Conservation (phyloP, 2,329 filamentous ascomycete species). For the Pseudovirgaria hyperparasitica region DNA sequence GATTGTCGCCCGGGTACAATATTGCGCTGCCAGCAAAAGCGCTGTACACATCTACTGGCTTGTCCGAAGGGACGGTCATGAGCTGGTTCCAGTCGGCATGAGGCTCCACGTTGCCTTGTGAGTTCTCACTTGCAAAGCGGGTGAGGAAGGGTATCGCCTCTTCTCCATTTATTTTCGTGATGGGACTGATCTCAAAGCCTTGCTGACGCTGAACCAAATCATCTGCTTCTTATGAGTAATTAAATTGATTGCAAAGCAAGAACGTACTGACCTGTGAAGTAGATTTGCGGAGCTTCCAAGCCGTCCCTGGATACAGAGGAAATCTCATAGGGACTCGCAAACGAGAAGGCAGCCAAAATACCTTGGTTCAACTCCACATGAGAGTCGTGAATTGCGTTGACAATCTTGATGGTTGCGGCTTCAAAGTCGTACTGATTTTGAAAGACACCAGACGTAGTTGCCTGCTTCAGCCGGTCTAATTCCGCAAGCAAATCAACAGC, state of each 20-base stretch:
- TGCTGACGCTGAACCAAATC: too few species aligned
- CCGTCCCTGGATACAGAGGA: constrained; percentile 13
- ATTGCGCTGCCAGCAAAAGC: constrained; percentile 10
- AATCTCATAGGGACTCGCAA: constrained; percentile 14
- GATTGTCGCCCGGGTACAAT: constrained; percentile 24
- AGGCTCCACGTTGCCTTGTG: constrained; percentile 23
- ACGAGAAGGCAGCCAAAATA: constrained; percentile 15
- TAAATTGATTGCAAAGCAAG: constrained; percentile 18
- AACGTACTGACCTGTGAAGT: constrained; percentile 19
- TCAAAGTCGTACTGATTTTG: constrained; percentile 27
- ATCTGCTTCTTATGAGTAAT: too few species aligned
- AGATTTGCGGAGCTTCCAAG: constrained; percentile 16
- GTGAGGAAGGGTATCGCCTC: constrained; percentile 13
- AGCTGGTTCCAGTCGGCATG: constrained; percentile 31
- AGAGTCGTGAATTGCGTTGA: constrained; percentile 18
- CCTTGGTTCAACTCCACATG: constrained; percentile 16
- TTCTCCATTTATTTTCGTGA: constrained; percentile 15
- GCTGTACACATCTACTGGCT: constrained; percentile 9
- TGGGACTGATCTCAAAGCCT: too few species aligned
- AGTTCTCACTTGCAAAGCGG: constrained; percentile 14
- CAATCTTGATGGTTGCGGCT: constrained; percentile 19
- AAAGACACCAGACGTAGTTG: constrained; percentile 15
- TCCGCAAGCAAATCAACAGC: constrained; percentile 20
- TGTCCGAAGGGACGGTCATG: constrained; percentile 9
- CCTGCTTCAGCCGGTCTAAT: constrained; percentile 14